These are phyloP conservation scores for Datura wrightii DNA, from an alignment of 257 asterid species.

Conservation along the genomic window DNA sequence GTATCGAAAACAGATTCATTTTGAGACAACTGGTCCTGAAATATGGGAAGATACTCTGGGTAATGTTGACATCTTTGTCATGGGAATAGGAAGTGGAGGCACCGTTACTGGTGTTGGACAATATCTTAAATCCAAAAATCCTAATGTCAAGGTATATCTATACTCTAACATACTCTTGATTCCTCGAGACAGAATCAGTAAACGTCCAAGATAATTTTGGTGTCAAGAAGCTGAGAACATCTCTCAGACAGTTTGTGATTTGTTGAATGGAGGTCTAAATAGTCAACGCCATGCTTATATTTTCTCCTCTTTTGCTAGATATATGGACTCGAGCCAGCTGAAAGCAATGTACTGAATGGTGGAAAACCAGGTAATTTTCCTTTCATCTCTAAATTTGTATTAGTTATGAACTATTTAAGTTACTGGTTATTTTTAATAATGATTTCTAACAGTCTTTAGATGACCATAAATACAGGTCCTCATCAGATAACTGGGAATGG, in stretches of 20 bases:
- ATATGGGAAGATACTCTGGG: constrained; percentile 97
- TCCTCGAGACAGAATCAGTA: not conserved
- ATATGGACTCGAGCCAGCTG: constrained; percentile 91
- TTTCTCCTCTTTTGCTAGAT: constrained; percentile 50
- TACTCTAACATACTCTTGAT: not conserved
- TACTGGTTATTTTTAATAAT: not conserved
- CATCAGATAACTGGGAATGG: constrained; percentile 99
- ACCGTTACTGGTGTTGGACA: constrained; percentile 97
- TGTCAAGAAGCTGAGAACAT: not conserved
- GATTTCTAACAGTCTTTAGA: not conserved
- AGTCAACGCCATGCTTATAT: not conserved
- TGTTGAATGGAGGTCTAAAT: not conserved
- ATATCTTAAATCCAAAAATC: constrained; percentile 84
- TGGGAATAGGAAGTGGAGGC: constrained; percentile 99
- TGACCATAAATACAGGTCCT: constrained; percentile 63
- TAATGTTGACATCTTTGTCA: constrained; percentile 83
- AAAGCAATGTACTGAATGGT: constrained; percentile 87
- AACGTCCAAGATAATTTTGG: not conserved
- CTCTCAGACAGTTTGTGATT: no score
- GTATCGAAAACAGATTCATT: constrained; percentile 63
- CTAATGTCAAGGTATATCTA: constrained; percentile 70
- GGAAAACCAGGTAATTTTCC: constrained; percentile 82
- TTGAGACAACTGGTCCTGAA: constrained; percentile 98
- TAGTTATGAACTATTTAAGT: not conserved
- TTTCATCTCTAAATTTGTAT: not conserved